Percentiles rank a stretch among this genome's conserved stretches.
Conservation (phyloP, 2,329 filamentous ascomycete genomes). For the Anisogramma anomala region DNA sequence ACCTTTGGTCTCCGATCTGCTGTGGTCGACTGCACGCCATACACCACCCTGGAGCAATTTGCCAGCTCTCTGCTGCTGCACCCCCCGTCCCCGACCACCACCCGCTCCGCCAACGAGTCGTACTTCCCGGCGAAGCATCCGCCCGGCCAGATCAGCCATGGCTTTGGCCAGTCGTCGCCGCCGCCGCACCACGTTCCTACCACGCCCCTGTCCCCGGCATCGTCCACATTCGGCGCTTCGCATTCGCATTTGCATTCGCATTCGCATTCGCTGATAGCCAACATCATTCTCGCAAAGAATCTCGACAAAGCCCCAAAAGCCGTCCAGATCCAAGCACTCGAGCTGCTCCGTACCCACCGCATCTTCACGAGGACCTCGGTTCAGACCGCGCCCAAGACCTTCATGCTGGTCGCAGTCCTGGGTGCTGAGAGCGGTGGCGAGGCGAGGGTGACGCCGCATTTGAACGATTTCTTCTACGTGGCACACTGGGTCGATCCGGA, state of each 20-base stretch:
- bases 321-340: conserved; percentile 69
- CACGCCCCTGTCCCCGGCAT: conserved; percentile 20
- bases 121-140: conserved; percentile 17
- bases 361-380: conserved; percentile 66
- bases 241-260: conserved; percentile 32
- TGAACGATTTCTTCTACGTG: conserved; percentile 78
- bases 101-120: conserved; percentile 14
- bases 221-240: conserved; percentile 8
- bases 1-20: conserved; percentile 63
- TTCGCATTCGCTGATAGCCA: conserved; percentile 48
- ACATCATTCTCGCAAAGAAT: conserved; percentile 72
- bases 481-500: conserved; percentile 70
- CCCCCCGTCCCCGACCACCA: conserved; percentile 22
- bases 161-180: background rate
- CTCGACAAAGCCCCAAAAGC: conserved; percentile 61
- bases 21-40: conserved; percentile 59
- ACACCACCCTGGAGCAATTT: conserved; percentile 74
- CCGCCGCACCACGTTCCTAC: conserved; percentile 2
- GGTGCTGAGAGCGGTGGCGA: conserved; percentile 34
- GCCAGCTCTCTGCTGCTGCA: conserved; percentile 56
- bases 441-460: conserved; percentile 41
- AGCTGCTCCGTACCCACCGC: conserved; percentile 70
- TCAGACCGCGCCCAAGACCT: conserved; percentile 62
- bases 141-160: background rate
- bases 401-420: conserved; percentile 70